Conservation (phyloP, 192 early-diverging fungal species). For the Coemansia sp. region DNA sequence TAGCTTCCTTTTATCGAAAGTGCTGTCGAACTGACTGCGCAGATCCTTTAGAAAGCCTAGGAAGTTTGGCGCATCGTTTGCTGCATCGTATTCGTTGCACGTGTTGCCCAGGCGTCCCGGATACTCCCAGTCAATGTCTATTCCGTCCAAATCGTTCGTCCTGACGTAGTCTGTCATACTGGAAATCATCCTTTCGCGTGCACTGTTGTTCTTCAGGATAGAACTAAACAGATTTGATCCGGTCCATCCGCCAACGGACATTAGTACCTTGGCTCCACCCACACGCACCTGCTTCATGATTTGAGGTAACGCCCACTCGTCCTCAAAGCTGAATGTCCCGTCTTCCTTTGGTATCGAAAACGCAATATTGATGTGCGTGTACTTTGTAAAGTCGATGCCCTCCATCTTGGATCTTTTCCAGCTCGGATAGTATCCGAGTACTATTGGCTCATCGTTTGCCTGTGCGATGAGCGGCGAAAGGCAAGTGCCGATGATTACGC, state of each 20-base stretch:
- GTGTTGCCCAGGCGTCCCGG: conserved; percentile 55
- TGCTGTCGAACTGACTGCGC: conserved; percentile 25
- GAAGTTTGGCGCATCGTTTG: conserved; percentile 67
- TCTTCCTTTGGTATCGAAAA: conserved; percentile 53
- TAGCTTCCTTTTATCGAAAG: conserved; percentile 57
- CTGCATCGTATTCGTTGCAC: conserved; percentile 49
- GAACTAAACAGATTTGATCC: conserved; percentile 66
- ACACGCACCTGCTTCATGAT: conserved; percentile 42
- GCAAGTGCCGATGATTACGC: background rate
- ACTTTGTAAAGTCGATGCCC: conserved; percentile 40
- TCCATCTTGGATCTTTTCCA: conserved; percentile 24
- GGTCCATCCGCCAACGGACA: conserved; percentile 74
- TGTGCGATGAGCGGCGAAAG: background rate
- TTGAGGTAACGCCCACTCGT: conserved; percentile 39
- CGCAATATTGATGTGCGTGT: conserved; percentile 69
- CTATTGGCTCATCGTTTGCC: conserved; percentile 1
- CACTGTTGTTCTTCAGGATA: conserved; percentile 47
- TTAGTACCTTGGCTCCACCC: conserved; percentile 62
- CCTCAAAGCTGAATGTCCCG: conserved; percentile 28
- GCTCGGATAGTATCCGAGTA: conserved; percentile 32
- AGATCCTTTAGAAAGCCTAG: conserved; percentile 61
- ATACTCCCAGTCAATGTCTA: conserved; percentile 78
- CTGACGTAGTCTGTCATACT: conserved; percentile 60
- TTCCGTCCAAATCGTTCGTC: conserved; percentile 57
- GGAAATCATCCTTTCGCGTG: conserved; percentile 58